Conservation (phyloP, 1,284 basidiomycete genomes). For the Coniferiporia sulphurascens region DNA sequence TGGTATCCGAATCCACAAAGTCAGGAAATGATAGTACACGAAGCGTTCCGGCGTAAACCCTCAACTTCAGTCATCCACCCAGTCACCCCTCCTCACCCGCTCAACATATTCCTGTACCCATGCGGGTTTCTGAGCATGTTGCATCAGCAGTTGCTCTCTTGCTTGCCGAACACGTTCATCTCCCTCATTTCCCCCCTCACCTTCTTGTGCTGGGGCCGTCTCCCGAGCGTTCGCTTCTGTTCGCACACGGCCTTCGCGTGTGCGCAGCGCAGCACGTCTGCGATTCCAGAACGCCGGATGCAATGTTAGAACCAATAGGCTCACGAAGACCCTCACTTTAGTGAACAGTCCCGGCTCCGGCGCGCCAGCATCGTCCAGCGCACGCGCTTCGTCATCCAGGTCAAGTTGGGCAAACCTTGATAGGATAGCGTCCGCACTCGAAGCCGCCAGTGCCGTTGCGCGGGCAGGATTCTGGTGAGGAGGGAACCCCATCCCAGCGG, state of each 20-base stretch:
- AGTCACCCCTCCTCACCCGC: slow-evolving; percentile 59
- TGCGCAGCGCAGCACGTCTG: slow-evolving; percentile 51
- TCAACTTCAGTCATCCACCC: slow-evolving; percentile 52
- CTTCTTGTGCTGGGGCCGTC: slow-evolving; percentile 14
- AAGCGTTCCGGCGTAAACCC: not conserved
- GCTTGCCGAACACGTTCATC: slow-evolving; percentile 29
- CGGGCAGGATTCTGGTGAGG: slow-evolving; percentile 22
- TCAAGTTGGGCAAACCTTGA: slow-evolving; percentile 55
- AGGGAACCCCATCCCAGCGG: not conserved
- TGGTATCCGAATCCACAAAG: not conserved
- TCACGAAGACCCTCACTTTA: slow-evolving; percentile 50
- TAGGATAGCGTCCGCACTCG: slow-evolving; percentile 35
- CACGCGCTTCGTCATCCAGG: slow-evolving; percentile 48
- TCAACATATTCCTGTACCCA: slow-evolving; percentile 67
- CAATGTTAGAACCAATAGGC: slow-evolving; percentile 55
- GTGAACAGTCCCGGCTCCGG: slow-evolving; percentile 41
- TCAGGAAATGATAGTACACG: not conserved
- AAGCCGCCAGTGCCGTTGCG: slow-evolving; percentile 19
- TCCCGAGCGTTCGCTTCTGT: slow-evolving; percentile 58
- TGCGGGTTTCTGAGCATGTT: slow-evolving; percentile 45
- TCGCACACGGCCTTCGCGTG: slow-evolving; percentile 61
- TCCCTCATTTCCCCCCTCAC: slow-evolving; percentile 27
- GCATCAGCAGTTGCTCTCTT: slow-evolving; percentile 39
- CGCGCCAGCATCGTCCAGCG: slow-evolving; percentile 36
- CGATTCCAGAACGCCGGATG: slow-evolving; percentile 76